Conservation (phyloP, 2,329 filamentous ascomycete species). For the Exophiala xenobiotica region DNA sequence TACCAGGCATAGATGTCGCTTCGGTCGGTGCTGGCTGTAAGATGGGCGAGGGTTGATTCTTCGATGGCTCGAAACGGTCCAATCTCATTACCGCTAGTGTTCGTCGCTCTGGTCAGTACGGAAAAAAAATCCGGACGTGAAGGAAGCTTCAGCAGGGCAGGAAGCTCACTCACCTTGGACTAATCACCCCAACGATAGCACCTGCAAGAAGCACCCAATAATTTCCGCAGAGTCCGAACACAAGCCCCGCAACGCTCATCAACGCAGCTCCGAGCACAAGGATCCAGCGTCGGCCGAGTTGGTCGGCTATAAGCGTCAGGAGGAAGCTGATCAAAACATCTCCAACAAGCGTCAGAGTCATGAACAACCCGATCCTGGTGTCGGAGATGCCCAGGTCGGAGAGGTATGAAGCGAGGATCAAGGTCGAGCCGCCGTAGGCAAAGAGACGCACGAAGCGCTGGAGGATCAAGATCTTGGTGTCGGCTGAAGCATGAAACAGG, state of each 20-base stretch:
- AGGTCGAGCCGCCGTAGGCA: slow-evolving; percentile 61
- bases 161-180: slow-evolving; percentile 41
- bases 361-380: slow-evolving; percentile 61
- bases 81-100: slow-evolving; percentile 59
- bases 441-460: slow-evolving; percentile 57
- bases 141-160: not conserved
- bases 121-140: too few species aligned
- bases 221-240: slow-evolving; percentile 53
- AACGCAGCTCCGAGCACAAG: slow-evolving; percentile 55
- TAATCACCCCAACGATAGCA: slow-evolving; percentile 62
- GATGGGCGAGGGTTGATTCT: slow-evolving; percentile 45
- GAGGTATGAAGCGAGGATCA: slow-evolving; percentile 63
- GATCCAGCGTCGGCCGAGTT: slow-evolving; percentile 53
- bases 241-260: slow-evolving; percentile 57
- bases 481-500: slow-evolving; percentile 39
- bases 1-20: slow-evolving; percentile 30
- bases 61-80: slow-evolving; percentile 63
- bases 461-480: slow-evolving; percentile 42
- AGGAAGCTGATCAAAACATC: slow-evolving; percentile 60
- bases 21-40: slow-evolving; percentile 18
- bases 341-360: slow-evolving; percentile 62
- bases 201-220: slow-evolving; percentile 60
- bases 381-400: slow-evolving; percentile 57
- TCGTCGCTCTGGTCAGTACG: too few species aligned
- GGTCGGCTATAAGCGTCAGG: slow-evolving; percentile 60